A percentile compares a stretch with the other conserved stretches of the same genome.
These are phyloP conservation scores for Ceratocystis cacaofunesta DNA, from an alignment of 2,329 filamentous ascomycete species.

Conservation along the genomic window DNA sequence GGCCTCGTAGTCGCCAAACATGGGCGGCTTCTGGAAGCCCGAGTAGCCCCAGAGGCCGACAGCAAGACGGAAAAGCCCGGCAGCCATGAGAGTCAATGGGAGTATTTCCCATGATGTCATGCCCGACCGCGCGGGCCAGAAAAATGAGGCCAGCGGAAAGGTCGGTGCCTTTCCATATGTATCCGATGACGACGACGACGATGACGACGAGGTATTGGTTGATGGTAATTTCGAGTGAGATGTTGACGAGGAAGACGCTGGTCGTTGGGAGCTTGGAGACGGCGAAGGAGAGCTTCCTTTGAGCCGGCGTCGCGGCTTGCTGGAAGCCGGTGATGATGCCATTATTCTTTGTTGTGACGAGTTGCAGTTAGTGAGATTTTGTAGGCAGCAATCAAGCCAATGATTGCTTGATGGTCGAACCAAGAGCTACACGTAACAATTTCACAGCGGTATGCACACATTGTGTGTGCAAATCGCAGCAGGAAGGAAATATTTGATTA, in stretches of 20 bases:
- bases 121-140: slow-evolving; percentile 78
- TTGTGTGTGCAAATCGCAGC: not conserved
- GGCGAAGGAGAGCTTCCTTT: slow-evolving; percentile 29
- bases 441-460: not conserved
- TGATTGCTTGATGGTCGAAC: not conserved
- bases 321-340: slow-evolving; percentile 40
- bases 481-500: not conserved
- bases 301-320: slow-evolving; percentile 44
- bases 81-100: slow-evolving; percentile 74
- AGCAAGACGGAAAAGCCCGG: slow-evolving; percentile 86
- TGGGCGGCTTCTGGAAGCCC: slow-evolving; percentile 66
- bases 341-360: slow-evolving; percentile 18
- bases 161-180: slow-evolving; percentile 45
- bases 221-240: not conserved
- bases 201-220: not conserved
- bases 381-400: not conserved
- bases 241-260: slow-evolving; percentile 5
- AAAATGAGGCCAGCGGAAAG: slow-evolving; percentile 83
- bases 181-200: slow-evolving; percentile 10
- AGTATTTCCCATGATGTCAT: slow-evolving; percentile 85
- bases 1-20: slow-evolving; percentile 95
- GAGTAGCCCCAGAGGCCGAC: slow-evolving; percentile 91
- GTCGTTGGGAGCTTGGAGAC: not conserved
- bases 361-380: not conserved
- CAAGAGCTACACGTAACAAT: not conserved